Percentiles rank a stretch among this genome's conserved stretches.
Conservation (phyloP, 176 grass and related monocot genomes). For the Oryza meyeriana region DNA sequence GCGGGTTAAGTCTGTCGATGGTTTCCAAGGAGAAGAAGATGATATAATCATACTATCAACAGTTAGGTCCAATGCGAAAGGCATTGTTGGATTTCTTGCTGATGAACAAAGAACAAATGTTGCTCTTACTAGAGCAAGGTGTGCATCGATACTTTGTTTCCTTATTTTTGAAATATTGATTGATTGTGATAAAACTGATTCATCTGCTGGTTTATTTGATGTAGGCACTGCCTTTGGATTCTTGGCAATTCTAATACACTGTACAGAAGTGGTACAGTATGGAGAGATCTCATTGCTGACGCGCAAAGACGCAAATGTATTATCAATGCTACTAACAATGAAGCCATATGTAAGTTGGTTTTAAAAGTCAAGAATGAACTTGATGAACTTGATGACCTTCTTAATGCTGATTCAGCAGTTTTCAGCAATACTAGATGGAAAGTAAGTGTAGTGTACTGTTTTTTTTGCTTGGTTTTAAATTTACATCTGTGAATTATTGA, state of each 20-base stretch:
- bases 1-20: slow-evolving; percentile 70
- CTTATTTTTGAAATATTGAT: neutral
- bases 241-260: slow-evolving; percentile 65
- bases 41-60: slow-evolving; percentile 83
- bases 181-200: neutral
- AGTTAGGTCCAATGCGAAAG: slow-evolving; percentile 55
- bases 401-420: slow-evolving; percentile 65
- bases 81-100: slow-evolving; percentile 61
- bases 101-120: slow-evolving; percentile 76
- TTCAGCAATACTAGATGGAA: slow-evolving; percentile 74
- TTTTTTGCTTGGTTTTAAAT: neutral
- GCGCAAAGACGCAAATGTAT: slow-evolving; percentile 42
- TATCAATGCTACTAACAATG: slow-evolving; percentile 46
- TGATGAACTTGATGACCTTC: slow-evolving; percentile 75
- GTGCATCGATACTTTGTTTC: neutral
- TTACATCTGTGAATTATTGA: neutral
- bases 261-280: slow-evolving; percentile 48
- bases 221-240: slow-evolving; percentile 86
- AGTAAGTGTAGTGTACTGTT: slow-evolving; percentile 28
- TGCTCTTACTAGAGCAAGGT: slow-evolving; percentile 90
- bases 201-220: slow-evolving; percentile 27
- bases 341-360: slow-evolving; percentile 46
- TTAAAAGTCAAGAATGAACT: slow-evolving; percentile 62
- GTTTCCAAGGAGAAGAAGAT: slow-evolving; percentile 84
- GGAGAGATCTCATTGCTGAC: slow-evolving; percentile 55